Base-by-base conservation (phyloP, 495 filamentous ascomycete species). In the Aspergillus affinis region DNA sequence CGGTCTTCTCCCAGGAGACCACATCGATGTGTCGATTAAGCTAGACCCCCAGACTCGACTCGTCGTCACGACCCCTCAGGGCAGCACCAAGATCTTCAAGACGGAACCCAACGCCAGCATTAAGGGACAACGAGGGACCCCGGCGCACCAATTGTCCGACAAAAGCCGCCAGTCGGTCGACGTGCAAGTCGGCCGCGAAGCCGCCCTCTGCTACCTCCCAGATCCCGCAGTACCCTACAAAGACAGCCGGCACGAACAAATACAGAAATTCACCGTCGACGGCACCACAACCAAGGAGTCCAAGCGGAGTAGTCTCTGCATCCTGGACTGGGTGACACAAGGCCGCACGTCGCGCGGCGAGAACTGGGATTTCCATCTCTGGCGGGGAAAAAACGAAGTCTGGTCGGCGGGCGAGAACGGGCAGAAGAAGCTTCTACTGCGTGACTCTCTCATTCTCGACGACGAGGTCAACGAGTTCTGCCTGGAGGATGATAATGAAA, bases 51-150 rank as follows among this genome's bases (percentile, higher is more conserved):
- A 71, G 6, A 87, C 91, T 0, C 86, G 87, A 59, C 82, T 98
- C 44, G 87, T 88, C 47, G 84, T 97, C 19, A 90, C 92, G 45
- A 98, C 94, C 0, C 77, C 77, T 17, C 94, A 98, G 77, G 94
- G 94, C 44, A 90, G 90, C 78, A 98, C 94, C 49, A 98, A 97
- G 75, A 86, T 98, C 70, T 98, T 95, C 83, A 91, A 90, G 64
- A 87, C 90, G 4, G 76, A 83, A 10, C 70, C 75, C 17, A 51
- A 75, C 71, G 48, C 74, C 80, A 60, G 27, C 57, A 61, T 70
- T 59, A 73, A 70, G 53, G 66, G 71, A 13, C 69, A 69, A 21
- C 65, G 72, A 45, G 62, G 65, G 57, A 64, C 64, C 58, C 66
- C 68, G 19, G 61, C 60, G 26, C 72, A 63, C 32, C 44, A 56